phyloP scores from a whole-genome alignment of 129 eudicot genomes.

The Artemisia tridentata region DNA sequence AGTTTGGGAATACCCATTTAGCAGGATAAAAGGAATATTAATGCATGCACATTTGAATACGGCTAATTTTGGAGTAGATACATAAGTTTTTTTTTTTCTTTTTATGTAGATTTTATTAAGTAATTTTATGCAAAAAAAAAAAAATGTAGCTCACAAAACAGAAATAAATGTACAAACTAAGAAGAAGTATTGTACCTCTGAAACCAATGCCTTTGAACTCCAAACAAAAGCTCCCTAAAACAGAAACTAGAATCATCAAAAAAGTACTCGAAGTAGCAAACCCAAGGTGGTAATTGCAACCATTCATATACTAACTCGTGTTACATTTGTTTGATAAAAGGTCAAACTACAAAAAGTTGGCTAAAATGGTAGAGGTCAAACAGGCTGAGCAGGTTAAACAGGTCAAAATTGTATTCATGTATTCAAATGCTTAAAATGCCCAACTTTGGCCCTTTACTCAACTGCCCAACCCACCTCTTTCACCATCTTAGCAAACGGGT shows the following conservation, averaged over 20 bases:
- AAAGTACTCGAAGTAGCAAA: conserved; percentile 15
- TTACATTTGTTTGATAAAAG: too few species aligned
- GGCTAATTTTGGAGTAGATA: too few species aligned
- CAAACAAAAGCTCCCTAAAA: conserved; percentile 89
- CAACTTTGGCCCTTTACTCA: neutral
- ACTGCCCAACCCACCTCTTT: neutral
- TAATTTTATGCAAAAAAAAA: neutral
- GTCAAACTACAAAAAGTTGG: too few species aligned
- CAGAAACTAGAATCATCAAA: neutral
- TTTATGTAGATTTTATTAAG: neutral
- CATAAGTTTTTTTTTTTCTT: neutral
- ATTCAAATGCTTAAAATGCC: too few species aligned
- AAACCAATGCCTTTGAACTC: conserved; percentile 82
- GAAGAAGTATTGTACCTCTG: conserved; percentile 54
- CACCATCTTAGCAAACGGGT: neutral
- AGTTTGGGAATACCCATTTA: too few species aligned
- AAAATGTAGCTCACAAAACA: neutral
- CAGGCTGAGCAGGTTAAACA: too few species aligned
- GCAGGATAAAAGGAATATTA: too few species aligned
- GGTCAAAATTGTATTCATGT: too few species aligned
- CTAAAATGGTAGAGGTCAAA: too few species aligned
- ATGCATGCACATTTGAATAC: too few species aligned
- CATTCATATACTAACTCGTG: too few species aligned
- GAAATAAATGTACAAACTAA: neutral
- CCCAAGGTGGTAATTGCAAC: too few species aligned